phyloP scores from a whole-genome alignment of 2,329 filamentous ascomycete genomes.

The Anthostomella pinea region DNA sequence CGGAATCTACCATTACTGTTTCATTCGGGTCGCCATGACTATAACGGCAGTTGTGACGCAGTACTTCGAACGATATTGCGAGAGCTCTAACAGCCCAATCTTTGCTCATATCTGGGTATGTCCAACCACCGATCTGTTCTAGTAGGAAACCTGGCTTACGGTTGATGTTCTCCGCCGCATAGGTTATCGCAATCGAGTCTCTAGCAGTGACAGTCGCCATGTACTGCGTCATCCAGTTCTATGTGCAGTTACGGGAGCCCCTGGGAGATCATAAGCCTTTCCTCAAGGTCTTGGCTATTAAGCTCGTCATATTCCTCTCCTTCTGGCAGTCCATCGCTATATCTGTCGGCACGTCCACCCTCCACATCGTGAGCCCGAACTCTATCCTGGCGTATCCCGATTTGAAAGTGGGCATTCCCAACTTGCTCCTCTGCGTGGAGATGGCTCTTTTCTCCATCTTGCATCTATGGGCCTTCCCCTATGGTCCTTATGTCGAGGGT shows the following conservation, averaged over 20 bases:
- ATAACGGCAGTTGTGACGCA: conserved; percentile 73
- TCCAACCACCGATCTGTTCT: conserved; percentile 4
- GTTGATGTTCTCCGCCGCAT: not conserved
- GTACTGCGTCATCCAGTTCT: conserved; percentile 87
- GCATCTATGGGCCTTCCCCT: conserved; percentile 81
- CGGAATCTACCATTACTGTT: conserved; percentile 81
- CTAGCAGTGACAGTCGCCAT: conserved; percentile 77
- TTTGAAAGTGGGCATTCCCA: conserved; percentile 77
- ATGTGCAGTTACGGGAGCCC: conserved; percentile 69
- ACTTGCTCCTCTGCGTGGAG: conserved; percentile 74
- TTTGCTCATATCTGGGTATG: conserved; percentile 83
- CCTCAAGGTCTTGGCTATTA: conserved; percentile 81
- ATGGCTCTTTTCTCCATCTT: conserved; percentile 79
- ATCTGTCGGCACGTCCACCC: conserved; percentile 51
- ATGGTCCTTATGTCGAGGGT: conserved; percentile 60
- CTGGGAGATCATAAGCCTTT: conserved; percentile 69
- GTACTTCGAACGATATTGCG: conserved; percentile 69
- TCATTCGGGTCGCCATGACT: conserved; percentile 76
- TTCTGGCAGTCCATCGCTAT: conserved; percentile 73
- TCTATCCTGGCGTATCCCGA: conserved; percentile 67
- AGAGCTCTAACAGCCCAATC: conserved; percentile 70
- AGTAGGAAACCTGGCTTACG: conserved; percentile 4
- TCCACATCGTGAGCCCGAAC: conserved; percentile 61
- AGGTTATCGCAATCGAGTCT: conserved; percentile 67
- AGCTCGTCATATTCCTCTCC: conserved; percentile 85